phyloP scores from a whole-genome alignment of 441 rosid genomes.

The Bocquillonia castaneifolia region DNA sequence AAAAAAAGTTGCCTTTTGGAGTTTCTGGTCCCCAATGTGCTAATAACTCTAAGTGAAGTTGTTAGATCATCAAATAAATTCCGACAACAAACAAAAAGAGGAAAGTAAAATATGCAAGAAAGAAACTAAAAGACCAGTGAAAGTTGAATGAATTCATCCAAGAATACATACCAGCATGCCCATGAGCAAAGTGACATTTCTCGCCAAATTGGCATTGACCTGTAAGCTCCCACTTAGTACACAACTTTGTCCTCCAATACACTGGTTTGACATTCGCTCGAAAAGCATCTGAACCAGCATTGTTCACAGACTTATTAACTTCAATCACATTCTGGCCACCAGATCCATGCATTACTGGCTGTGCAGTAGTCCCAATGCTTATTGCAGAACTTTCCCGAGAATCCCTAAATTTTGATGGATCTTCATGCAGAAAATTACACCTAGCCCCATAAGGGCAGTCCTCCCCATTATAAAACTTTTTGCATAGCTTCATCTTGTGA shows the following conservation, averaged over 20 bases:
- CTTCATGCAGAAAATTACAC: constrained; percentile 93
- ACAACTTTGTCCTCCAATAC: constrained; percentile 88
- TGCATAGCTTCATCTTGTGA: constrained; percentile 87
- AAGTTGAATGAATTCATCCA: constrained; percentile 6
- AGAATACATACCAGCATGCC: constrained; percentile 60
- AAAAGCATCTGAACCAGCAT: constrained; percentile 28
- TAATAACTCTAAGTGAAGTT: background rate
- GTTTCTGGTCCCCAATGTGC: too few relatives aligned
- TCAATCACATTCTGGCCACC: constrained; percentile 39
- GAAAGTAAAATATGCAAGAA: background rate
- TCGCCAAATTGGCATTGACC: constrained; percentile 91
- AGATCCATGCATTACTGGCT: constrained; percentile 33
- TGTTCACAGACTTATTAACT: constrained; percentile 41
- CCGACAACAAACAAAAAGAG: constrained; percentile 8
- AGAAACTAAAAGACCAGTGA: background rate
- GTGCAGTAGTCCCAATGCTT: constrained; percentile 60
- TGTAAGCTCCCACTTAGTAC: constrained; percentile 67
- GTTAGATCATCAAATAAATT: constrained; percentile 1
- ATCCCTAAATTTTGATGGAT: constrained; percentile 70
- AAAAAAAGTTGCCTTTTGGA: too few relatives aligned
- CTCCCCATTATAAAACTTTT: constrained; percentile 87
- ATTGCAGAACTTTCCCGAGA: constrained; percentile 78
- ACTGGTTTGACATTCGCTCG: constrained; percentile 46
- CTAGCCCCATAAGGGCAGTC: constrained; percentile 93
- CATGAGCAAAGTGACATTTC: constrained; percentile 93